phyloP scores from a whole-genome alignment of 495 filamentous ascomycete species.

The Parachaetomium inaequale region DNA sequence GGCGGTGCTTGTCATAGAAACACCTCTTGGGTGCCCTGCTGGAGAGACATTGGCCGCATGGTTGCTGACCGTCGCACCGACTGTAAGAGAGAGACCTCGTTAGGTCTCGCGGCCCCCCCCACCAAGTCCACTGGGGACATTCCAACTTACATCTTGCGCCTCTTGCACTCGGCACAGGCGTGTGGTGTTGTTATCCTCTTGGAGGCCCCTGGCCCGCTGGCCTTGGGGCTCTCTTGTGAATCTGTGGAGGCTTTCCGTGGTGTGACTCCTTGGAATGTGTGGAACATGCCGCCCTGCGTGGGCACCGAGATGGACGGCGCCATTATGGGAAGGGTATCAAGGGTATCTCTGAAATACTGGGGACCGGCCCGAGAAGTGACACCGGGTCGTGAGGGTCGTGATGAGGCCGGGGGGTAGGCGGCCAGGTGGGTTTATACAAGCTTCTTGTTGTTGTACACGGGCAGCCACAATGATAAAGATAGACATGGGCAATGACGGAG shows the following conservation, averaged over 20 bases:
- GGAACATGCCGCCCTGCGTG: slow-evolving; percentile 52
- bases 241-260: slow-evolving; percentile 46
- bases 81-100: slow-evolving; percentile 26
- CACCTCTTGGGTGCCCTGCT: slow-evolving; percentile 55
- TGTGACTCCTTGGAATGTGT: slow-evolving; percentile 51
- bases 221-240: slow-evolving; percentile 44
- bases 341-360: slow-evolving; percentile 3
- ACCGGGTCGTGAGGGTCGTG: background rate
- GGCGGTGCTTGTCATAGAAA: slow-evolving; percentile 59
- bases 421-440: slow-evolving; percentile 4
- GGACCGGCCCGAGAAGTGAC: background rate
- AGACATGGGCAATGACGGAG: slow-evolving; percentile 27
- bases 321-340: slow-evolving; percentile 32
- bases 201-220: slow-evolving; percentile 36
- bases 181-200: slow-evolving; percentile 56
- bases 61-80: slow-evolving; percentile 57
- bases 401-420: background rate
- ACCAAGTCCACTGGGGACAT: background rate
- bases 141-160: slow-evolving; percentile 52
- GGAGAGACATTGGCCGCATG: slow-evolving; percentile 56
- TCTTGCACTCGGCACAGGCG: slow-evolving; percentile 57
- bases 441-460: slow-evolving; percentile 10
- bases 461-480: slow-evolving; percentile 26
- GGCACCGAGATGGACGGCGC: slow-evolving; percentile 47
- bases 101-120: slow-evolving; percentile 23